phyloP scores from a whole-genome alignment of 306 rosid species.

The Oxytropis ochrocephala region DNA sequence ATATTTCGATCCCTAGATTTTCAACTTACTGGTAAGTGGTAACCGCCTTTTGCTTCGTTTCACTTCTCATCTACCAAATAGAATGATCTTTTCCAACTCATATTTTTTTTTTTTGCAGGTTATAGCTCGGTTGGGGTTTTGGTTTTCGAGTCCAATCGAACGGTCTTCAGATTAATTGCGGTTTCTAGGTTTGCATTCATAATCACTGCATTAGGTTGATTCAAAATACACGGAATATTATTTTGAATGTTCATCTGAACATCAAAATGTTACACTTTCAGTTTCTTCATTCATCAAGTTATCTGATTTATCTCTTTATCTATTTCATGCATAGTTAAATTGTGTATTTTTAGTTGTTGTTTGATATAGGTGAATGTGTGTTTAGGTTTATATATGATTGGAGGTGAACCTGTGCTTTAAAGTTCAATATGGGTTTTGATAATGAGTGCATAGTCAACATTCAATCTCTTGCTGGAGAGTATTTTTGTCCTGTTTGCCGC shows the following conservation, averaged over 20 bases:
- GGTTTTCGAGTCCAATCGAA: not conserved
- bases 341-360: not conserved
- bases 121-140: conserved; percentile 12
- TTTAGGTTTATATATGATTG: conserved; percentile 35
- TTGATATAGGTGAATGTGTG: not conserved
- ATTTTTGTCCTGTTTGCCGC: conserved; percentile 95
- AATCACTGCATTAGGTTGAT: not conserved
- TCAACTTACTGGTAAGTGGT: conserved; percentile 4
- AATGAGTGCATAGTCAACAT: conserved; percentile 91
- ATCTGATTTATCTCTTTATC: not conserved
- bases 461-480: conserved; percentile 96
- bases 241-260: not conserved
- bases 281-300: not conserved
- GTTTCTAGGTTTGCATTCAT: not conserved
- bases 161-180: not conserved
- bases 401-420: conserved; percentile 32
- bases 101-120: not conserved
- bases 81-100: not conserved
- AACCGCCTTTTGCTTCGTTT: not conserved
- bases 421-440: conserved; percentile 80
- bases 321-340: not conserved
- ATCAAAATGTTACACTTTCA: not conserved
- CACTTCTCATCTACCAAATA: not conserved
- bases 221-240: not conserved
- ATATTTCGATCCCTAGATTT: conserved; percentile 4